These are phyloP conservation scores for Larix kaempferi DNA, from an alignment of 75 land plant species.

Conservation along the genomic window DNA sequence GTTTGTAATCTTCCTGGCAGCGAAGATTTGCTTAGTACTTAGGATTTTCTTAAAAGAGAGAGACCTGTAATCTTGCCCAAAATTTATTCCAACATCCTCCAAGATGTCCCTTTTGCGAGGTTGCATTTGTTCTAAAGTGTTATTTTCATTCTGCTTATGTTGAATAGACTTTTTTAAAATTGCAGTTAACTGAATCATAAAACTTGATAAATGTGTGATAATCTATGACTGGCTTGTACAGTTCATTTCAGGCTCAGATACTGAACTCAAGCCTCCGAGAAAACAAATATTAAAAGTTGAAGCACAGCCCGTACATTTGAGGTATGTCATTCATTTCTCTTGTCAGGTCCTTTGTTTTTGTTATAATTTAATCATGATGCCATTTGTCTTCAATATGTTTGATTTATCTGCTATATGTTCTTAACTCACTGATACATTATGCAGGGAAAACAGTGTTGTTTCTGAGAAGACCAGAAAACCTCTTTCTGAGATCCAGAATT, in stretches of 20 bases:
- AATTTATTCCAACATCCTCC: too few relatives aligned
- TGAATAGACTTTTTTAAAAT: not conserved
- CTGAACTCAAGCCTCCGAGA: not conserved
- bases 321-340: not conserved
- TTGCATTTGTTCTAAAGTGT: not conserved
- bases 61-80: too few relatives aligned
- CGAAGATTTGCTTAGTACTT: too few relatives aligned
- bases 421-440: not conserved
- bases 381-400: not conserved
- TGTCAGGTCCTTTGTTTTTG: not conserved
- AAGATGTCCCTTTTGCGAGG: not conserved
- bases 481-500: constrained; percentile 1
- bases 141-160: not conserved
- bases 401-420: not conserved
- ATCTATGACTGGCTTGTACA: not conserved
- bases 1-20: too few relatives aligned
- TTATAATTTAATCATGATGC: not conserved
- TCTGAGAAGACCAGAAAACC: constrained; percentile 8
- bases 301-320: not conserved
- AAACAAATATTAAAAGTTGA: not conserved
- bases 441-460: not conserved
- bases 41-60: too few relatives aligned
- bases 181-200: not conserved
- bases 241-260: not conserved
- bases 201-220: not conserved